phyloP scores from a whole-genome alignment of 345 rosid species.

The Rubroshorea leprosula region DNA sequence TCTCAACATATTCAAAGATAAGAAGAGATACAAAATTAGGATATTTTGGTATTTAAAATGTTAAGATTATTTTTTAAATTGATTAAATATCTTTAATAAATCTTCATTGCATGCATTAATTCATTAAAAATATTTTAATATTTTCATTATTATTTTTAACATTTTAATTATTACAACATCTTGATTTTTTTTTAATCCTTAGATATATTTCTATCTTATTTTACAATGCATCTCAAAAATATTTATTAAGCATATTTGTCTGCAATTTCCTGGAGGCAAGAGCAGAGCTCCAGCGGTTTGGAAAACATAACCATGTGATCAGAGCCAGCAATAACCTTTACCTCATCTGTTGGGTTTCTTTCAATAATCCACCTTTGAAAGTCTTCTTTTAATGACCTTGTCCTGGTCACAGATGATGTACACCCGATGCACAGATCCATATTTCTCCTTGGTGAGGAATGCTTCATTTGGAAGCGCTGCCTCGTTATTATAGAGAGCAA shows the following conservation, averaged over 20 bases:
- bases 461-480: not conserved
- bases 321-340: constrained; percentile 27
- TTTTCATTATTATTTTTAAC: no score
- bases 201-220: no score
- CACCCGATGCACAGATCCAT: constrained; percentile 23
- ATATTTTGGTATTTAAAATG: no score
- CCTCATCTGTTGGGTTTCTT: constrained; percentile 27
- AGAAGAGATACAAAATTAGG: no score
- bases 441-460: constrained; percentile 21
- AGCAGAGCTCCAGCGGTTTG: constrained; percentile 27
- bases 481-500: not conserved
- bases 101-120: no score
- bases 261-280: constrained; percentile 25
- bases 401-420: constrained; percentile 30
- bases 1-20: no score
- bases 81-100: no score
- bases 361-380: constrained; percentile 35
- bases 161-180: no score
- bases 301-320: constrained; percentile 45
- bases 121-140: no score
- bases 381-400: constrained; percentile 2
- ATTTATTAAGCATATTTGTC: constrained; percentile 8
- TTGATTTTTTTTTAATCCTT: no score
- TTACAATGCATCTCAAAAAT: no score
- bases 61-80: no score